Conservation (phyloP, 768 basidiomycete genomes). For the Mycena alexandri region DNA sequence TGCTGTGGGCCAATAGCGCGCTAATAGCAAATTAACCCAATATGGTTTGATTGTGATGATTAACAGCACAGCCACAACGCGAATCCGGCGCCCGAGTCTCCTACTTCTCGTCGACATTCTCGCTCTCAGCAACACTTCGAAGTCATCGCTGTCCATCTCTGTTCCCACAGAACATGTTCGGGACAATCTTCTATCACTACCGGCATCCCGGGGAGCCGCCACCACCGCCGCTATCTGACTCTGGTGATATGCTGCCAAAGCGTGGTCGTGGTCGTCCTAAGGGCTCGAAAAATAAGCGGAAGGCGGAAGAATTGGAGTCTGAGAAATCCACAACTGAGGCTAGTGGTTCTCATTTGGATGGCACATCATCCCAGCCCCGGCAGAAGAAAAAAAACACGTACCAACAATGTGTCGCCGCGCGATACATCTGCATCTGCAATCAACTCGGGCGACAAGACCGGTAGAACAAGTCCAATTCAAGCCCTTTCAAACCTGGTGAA, state of each 20-base stretch:
- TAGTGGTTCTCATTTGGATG: not conserved
- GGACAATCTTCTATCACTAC: conserved; percentile 3
- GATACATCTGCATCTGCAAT: too few species aligned
- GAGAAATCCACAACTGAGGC: not conserved
- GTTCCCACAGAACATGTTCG: not conserved
- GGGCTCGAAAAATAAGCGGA: too few species aligned
- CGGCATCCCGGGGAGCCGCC: conserved; percentile 5
- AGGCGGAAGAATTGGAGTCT: too few species aligned
- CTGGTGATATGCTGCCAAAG: too few species aligned
- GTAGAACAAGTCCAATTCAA: not conserved
- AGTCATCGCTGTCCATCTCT: not conserved
- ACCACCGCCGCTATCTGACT: too few species aligned
- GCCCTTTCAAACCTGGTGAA: not conserved
- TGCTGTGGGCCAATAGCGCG: conserved; percentile 16
- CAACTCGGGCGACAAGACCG: not conserved
- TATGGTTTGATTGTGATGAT: not conserved
- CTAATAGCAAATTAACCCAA: conserved; percentile 6
- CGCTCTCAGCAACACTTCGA: not conserved
- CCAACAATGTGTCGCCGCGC: not conserved
- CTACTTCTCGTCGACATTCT: not conserved
- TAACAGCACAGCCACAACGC: conserved; percentile 6
- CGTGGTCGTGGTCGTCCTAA: too few species aligned
- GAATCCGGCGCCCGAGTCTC: not conserved
- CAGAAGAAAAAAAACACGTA: conserved; percentile 4
- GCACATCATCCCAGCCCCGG: not conserved